These are phyloP conservation scores for Fusarium stilboides DNA, from an alignment of 2,329 filamentous ascomycete species.

Conservation along the genomic window DNA sequence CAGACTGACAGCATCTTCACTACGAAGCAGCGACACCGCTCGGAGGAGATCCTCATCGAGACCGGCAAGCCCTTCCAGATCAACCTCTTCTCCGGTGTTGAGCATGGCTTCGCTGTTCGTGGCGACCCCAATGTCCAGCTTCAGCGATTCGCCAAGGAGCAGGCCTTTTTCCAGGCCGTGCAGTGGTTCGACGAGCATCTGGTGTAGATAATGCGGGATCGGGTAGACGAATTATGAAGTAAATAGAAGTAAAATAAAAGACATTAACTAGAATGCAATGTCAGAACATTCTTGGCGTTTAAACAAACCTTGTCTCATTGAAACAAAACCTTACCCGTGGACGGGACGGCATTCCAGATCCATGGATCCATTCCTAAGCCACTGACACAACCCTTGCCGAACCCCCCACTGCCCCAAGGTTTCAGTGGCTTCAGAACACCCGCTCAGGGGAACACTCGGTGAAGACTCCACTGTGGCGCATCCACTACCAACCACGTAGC, in stretches of 20 bases:
- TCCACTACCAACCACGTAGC: conserved; percentile 20
- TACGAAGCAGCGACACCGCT: conserved; percentile 66
- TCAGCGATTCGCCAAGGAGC: conserved; percentile 81
- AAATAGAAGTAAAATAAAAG: neutral
- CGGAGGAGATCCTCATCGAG: conserved; percentile 71
- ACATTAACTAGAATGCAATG: neutral
- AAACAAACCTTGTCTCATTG: conserved; percentile 21
- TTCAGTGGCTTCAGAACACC: conserved; percentile 32
- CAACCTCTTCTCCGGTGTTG: conserved; percentile 76
- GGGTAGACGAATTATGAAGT: conserved; percentile 4
- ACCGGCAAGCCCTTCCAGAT: conserved; percentile 75
- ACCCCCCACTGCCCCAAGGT: conserved; percentile 35
- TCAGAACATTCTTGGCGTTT: neutral
- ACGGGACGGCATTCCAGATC: conserved; percentile 25
- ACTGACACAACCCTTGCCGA: conserved; percentile 30
- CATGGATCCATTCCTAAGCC: conserved; percentile 29
- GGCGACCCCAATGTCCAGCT: conserved; percentile 67
- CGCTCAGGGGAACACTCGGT: conserved; percentile 31
- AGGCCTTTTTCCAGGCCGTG: conserved; percentile 82
- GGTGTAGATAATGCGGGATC: neutral
- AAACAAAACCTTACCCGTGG: conserved; percentile 16
- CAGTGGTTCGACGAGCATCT: conserved; percentile 77
- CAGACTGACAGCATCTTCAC: conserved; percentile 74
- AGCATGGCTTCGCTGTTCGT: conserved; percentile 82
- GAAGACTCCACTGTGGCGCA: conserved; percentile 39